These are phyloP conservation scores for Thymus quinquecostatus DNA, from an alignment of 257 asterid species.

Conservation along the genomic window DNA sequence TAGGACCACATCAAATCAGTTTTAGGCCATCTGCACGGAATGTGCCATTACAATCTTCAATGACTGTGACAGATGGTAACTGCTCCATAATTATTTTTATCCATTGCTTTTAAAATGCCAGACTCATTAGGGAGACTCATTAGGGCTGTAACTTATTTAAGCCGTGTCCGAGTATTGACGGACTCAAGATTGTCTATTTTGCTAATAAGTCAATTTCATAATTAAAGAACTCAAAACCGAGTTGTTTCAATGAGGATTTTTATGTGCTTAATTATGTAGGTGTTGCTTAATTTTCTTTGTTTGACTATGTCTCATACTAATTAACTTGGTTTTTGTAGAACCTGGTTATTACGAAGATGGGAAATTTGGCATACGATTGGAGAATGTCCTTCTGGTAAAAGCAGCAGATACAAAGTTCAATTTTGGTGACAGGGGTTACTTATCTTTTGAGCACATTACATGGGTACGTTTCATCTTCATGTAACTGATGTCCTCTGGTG, in stretches of 20 bases:
- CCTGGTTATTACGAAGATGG: conserved; percentile 99
- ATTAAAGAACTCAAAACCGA: too few relatives aligned
- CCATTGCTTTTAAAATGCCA: conserved; percentile 1
- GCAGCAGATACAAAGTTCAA: conserved; percentile 91
- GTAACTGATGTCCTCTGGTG: not conserved
- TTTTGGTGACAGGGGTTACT: conserved; percentile 81
- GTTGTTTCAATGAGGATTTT: not conserved
- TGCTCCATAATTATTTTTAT: not conserved
- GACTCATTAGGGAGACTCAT: too few relatives aligned
- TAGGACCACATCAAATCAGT: conserved; percentile 95
- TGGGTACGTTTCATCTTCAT: conserved; percentile 62
- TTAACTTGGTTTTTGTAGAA: conserved; percentile 51
- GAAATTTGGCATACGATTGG: conserved; percentile 89
- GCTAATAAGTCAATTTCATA: too few relatives aligned
- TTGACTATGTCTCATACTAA: conserved; percentile 19
- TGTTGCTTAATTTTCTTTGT: conserved; percentile 20
- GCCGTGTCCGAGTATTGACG: not conserved
- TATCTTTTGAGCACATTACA: conserved; percentile 85
- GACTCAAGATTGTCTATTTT: not conserved
- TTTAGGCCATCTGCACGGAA: conserved; percentile 81
- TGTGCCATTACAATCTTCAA: conserved; percentile 81
- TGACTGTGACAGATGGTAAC: conserved; percentile 94
- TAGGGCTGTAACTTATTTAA: too few relatives aligned
- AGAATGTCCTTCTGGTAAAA: conserved; percentile 84
- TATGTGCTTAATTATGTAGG: not conserved